A percentile compares a stretch with the other conserved stretches of the same genome.
Conservation (phyloP, 169 alveolate genomes). For the Eimeria acervulina region DNA sequence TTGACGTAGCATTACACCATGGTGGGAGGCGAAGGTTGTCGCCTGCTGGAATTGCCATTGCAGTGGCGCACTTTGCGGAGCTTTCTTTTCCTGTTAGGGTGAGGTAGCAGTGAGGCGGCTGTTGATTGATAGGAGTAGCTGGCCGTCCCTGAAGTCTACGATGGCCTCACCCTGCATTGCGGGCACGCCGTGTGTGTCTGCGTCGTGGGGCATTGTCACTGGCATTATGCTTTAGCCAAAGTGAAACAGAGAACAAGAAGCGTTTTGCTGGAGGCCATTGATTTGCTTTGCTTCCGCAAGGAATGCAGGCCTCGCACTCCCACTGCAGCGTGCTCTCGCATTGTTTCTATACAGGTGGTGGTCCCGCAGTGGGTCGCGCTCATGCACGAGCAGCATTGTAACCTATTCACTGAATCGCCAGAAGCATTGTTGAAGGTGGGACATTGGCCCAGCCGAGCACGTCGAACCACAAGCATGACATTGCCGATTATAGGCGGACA, state of each 20-base stretch:
- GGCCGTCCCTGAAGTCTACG: neutral
- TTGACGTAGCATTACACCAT: conserved; percentile 54
- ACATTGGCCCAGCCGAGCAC: neutral
- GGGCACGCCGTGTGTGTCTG: neutral
- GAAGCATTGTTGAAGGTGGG: conserved; percentile 23
- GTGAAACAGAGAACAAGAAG: neutral
- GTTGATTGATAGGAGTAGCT: neutral
- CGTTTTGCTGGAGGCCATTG: neutral
- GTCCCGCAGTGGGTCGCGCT: conserved; percentile 66
- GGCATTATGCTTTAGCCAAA: neutral
- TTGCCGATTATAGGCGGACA: neutral
- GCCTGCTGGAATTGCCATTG: conserved; percentile 57
- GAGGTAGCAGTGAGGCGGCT: neutral
- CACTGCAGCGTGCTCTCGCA: neutral
- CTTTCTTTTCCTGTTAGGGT: conserved; percentile 73
- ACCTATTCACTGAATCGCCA: conserved; percentile 43
- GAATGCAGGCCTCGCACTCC: neutral
- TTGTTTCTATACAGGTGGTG: conserved; percentile 39
- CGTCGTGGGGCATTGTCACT: neutral
- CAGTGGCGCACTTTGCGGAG: conserved; percentile 72
- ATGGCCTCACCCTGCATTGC: neutral
- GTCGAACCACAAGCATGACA: neutral
- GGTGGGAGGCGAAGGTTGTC: conserved; percentile 71
- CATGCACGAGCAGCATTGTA: neutral
- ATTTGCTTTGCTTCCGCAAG: neutral